phyloP scores from a whole-genome alignment of 169 alveolate species.

The Perkinsus olseni region DNA sequence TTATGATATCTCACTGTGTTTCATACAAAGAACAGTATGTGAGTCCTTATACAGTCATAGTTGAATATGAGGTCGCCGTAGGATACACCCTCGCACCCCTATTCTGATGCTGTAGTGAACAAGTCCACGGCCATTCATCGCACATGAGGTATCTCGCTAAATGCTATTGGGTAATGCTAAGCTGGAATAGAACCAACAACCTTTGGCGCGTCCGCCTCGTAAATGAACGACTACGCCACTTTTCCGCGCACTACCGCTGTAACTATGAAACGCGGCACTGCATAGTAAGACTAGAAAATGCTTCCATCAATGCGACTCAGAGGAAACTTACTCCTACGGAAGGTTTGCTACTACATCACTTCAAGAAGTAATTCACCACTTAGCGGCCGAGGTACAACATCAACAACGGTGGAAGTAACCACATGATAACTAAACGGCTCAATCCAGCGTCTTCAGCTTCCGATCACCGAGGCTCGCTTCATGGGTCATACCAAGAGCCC shows the following conservation, averaged over 20 bases:
- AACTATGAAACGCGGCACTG: not conserved
- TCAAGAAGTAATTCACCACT: not conserved
- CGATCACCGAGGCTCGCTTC: not conserved
- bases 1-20: no score
- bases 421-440: not conserved
- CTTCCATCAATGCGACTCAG: not conserved
- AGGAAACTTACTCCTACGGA: not conserved
- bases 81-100: no score
- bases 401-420: not conserved
- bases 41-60: no score
- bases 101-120: no score
- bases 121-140: no score
- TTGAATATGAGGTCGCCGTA: no score
- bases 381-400: not conserved
- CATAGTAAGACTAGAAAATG: not conserved
- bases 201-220: no score
- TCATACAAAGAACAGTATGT: no score
- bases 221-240: no score
- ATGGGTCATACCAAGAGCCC: not conserved
- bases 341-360: not conserved
- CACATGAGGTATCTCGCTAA: no score
- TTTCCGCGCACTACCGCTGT: not conserved
- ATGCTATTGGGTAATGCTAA: no score
- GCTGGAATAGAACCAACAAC: no score
- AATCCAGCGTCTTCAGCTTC: not conserved